A percentile compares a stretch with the other conserved stretches of the same genome.
Evolutionary conservation across 352 stramenopile species (phyloP).

Genomic region (Phytophthora crassamura): DNA sequence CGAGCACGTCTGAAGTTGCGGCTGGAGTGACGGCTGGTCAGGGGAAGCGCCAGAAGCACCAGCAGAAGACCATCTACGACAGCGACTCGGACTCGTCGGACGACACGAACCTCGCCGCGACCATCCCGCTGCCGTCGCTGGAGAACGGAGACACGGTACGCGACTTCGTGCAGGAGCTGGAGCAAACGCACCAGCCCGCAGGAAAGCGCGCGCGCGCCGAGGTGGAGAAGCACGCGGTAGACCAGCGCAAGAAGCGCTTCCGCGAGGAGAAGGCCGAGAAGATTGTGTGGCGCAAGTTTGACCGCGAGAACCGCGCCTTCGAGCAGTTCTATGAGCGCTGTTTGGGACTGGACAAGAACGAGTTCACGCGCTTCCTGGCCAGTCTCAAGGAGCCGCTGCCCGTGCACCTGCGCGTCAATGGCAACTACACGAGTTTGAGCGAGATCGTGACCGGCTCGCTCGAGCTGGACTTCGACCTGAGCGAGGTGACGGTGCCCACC

Average conservation of each 20-base stretch:
- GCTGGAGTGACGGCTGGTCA: not conserved
- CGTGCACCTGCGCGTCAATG: slow-evolving; percentile 90
- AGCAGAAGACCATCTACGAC: slow-evolving; percentile 39
- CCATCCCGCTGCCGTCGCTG: slow-evolving; percentile 72
- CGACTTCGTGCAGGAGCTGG: slow-evolving; percentile 67
- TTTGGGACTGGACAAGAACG: slow-evolving; percentile 61
- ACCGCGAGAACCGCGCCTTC: slow-evolving; percentile 82
- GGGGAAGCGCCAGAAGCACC: slow-evolving; percentile 13
- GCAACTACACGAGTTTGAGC: slow-evolving; percentile 79
- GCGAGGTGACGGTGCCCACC: slow-evolving; percentile 58
- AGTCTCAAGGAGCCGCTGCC: slow-evolving; percentile 78
- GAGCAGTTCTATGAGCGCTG: slow-evolving; percentile 87
- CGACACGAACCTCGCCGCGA: slow-evolving; percentile 33
- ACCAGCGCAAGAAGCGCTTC: slow-evolving; percentile 65
- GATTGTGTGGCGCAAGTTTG: slow-evolving; percentile 90
- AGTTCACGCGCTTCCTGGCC: slow-evolving; percentile 88
- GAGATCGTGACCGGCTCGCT: slow-evolving; percentile 81
- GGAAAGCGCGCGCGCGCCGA: slow-evolving; percentile 66
- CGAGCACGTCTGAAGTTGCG: slow-evolving; percentile 1
- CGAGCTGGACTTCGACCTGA: slow-evolving; percentile 77
- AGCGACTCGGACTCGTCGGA: slow-evolving; percentile 56
- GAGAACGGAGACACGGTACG: slow-evolving; percentile 63
- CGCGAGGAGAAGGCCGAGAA: slow-evolving; percentile 80
- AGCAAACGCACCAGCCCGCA: slow-evolving; percentile 26
- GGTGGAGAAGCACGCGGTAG: slow-evolving; percentile 59